Percentiles rank a stretch among this genome's conserved stretches.
Evolutionary conservation across 768 basidiomycete species (phyloP).

Genomic region (Ramaria rubella): DNA sequence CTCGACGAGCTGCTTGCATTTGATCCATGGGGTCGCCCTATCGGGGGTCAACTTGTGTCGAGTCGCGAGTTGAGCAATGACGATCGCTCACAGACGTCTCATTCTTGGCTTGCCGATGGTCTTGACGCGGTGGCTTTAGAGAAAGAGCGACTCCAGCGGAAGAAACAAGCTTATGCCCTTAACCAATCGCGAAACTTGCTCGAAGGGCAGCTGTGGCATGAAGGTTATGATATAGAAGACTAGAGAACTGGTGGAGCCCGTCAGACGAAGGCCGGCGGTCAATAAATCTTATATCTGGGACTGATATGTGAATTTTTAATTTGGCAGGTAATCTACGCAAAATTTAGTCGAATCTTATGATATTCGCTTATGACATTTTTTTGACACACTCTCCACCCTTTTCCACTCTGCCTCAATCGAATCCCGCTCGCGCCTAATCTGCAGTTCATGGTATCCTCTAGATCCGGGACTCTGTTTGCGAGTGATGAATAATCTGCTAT

Average conservation of each 20-base stretch:
- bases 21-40: not conserved
- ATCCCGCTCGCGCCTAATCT: conserved; percentile 3
- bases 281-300: too few species aligned
- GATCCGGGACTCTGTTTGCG: not conserved
- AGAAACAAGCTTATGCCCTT: not conserved
- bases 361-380: not conserved
- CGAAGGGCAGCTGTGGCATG: not conserved
- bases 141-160: not conserved
- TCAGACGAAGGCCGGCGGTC: too few species aligned
- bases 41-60: not conserved
- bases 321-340: too few species aligned
- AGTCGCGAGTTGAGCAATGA: not conserved
- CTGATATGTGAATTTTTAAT: too few species aligned
- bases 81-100: not conserved
- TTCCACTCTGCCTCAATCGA: conserved; percentile 6
- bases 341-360: too few species aligned
- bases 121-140: not conserved
- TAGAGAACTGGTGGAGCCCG: not conserved
- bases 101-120: not conserved
- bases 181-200: not conserved
- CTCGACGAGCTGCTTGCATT: not conserved
- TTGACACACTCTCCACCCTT: not conserved
- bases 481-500: conserved; percentile 5
- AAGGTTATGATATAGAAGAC: not conserved
- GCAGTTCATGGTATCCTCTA: not conserved